Percentiles rank a stretch among this genome's conserved stretches.
Evolutionary conservation across 31 red algal species (phyloP).

Genomic region (Asparagopsis taxiformis): DNA sequence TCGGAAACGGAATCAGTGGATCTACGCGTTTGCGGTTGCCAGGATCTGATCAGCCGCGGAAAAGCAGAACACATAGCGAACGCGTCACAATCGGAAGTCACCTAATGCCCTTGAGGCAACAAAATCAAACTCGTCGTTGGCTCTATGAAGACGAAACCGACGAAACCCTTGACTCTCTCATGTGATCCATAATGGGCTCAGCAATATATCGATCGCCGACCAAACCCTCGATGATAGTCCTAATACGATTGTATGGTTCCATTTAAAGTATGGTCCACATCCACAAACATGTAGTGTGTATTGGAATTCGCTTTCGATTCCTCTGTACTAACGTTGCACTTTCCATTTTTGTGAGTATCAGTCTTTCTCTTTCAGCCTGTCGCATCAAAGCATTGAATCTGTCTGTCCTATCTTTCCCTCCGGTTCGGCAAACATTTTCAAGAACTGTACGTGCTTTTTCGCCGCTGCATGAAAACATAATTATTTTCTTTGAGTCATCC

Average conservation of each 20-base stretch:
- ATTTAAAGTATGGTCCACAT: not conserved
- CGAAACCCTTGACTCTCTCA: too few relatives aligned
- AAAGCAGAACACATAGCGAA: too few relatives aligned
- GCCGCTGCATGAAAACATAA: not conserved
- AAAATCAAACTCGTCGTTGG: too few relatives aligned
- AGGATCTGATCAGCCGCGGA: too few relatives aligned
- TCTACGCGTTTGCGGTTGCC: too few relatives aligned
- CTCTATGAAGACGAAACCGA: too few relatives aligned
- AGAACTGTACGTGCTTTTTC: not conserved
- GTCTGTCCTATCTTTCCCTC: not conserved
- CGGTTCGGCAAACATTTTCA: not conserved
- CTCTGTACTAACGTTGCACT: not conserved
- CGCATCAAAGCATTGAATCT: not conserved
- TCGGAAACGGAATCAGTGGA: too few relatives aligned
- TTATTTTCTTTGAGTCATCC: not conserved
- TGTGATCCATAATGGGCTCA: not conserved
- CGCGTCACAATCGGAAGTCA: too few relatives aligned
- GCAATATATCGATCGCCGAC: not conserved
- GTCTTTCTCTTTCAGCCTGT: not conserved
- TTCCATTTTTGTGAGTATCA: not conserved
- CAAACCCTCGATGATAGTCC: not conserved
- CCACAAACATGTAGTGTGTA: not conserved
- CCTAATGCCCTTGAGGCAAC: too few relatives aligned
- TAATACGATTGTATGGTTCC: not conserved
- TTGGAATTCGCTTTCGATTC: too few relatives aligned